Evolutionary conservation across 2,329 filamentous ascomycete genomes (phyloP), one percentile per base, ranked within the genome.

Genomic region (Proliferodiscus dingleyae): DNA sequence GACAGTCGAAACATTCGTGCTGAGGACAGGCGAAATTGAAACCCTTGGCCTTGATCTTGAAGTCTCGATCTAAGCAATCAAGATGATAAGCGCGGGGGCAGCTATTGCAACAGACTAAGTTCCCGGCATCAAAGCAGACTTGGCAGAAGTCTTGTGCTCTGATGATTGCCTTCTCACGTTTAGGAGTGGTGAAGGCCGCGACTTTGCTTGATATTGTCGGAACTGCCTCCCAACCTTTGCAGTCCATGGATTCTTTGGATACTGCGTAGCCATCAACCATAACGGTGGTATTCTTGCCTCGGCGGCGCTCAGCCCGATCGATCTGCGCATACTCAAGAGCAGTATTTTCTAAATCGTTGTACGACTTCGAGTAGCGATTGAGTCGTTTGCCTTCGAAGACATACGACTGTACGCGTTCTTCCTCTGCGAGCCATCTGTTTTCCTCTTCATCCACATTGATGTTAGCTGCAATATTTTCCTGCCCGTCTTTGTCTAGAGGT

Each of bases 251-350:
- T 23, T 79, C 74, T 52, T 81, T 82, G 44, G 64, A 72, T 41
- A 82, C 71, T 2, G 71, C 71, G 53, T 69, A 80, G 0, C 77
- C 77, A 49, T 75, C 68, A 1, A 80, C 63, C 66, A 75, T 73
- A 29, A 81, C 73, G 0, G 74, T 79, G 1, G 73, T 75, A 46
- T 80, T 75, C 58, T 81, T 81, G 38, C 72, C 74, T 5, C 69
- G 63, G 7, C 77, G 69, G 2, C 78, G 68, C 36, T 77, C 71
- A 8, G 68, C 67, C 18, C 71, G 68, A 4, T 64, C 62, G 38
- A 58, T 56, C 11, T 71, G 66, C 15, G 32, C 32, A 34, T 34
- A 34, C 21, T 66, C 64, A 1, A 64, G 60, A 23, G 72, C 62
- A 23, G 69, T 66, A 43, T 53, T 42, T n/a, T n/a, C n/a, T n/a